Evolutionary conservation across 140 eudicot genomes (phyloP).

Genomic region (Ambrosia hybrid): DNA sequence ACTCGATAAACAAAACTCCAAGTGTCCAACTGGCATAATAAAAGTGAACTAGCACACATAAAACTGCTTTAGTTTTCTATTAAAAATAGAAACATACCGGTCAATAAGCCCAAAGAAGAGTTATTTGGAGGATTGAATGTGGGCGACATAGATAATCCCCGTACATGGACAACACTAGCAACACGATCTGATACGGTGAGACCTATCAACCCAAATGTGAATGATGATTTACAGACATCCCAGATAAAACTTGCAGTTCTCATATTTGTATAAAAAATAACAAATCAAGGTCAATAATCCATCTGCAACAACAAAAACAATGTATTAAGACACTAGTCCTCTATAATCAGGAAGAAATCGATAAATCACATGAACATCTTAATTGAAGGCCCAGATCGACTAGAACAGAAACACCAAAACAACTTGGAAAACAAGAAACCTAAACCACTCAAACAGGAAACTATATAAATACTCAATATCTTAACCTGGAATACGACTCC

Average conservation of each 20-base stretch:
- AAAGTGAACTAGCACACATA: conserved; percentile 11
- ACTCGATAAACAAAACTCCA: conserved; percentile 17
- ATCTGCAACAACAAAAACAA: conserved; percentile 27
- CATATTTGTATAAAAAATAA: conserved; percentile 36
- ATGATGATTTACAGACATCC: conserved; percentile 55
- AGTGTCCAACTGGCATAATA: conserved; percentile 17
- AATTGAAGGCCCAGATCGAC: too few species aligned
- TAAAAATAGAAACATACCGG: conserved; percentile 35
- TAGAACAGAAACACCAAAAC: too few species aligned
- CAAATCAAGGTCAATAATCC: conserved; percentile 22
- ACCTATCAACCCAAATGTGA: conserved; percentile 70
- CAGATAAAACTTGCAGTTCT: conserved; percentile 41
- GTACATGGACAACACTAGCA: conserved; percentile 61
- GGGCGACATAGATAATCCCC: conserved; percentile 90
- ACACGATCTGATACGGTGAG: conserved; percentile 74
- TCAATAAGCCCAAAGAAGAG: conserved; percentile 27
- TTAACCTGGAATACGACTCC: too few species aligned
- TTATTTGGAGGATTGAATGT: conserved; percentile 59
- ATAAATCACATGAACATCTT: not conserved
- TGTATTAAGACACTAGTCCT: not conserved
- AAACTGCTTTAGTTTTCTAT: not conserved
- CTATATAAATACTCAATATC: too few species aligned
- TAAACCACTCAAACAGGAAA: too few species aligned
- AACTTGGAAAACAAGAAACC: too few species aligned
- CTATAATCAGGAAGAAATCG: not conserved